phyloP scores from a whole-genome alignment of 2,329 filamentous ascomycete genomes.

The Fusarium buxicola region DNA sequence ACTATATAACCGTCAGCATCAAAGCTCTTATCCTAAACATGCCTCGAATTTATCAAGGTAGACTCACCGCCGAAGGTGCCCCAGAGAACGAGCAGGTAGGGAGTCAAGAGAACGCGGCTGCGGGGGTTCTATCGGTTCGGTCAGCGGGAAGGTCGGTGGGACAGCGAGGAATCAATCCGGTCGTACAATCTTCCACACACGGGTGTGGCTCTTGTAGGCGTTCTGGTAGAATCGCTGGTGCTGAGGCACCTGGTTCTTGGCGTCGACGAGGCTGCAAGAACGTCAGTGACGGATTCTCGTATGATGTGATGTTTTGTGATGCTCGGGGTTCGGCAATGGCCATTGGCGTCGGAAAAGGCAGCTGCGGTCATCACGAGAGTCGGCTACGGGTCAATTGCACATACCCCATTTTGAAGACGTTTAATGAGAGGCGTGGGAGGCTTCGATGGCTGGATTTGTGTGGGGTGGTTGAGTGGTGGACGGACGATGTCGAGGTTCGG shows the following conservation, averaged over 20 bases:
- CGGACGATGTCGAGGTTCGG: constrained; percentile 46
- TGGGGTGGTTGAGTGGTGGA: constrained; percentile 44
- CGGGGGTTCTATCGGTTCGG: constrained; percentile 66
- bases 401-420: constrained; percentile 57
- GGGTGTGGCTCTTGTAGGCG: constrained; percentile 74
- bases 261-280: constrained; percentile 69
- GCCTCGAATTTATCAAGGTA: not conserved
- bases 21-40: not conserved
- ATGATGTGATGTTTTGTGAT: constrained; percentile 40
- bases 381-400: constrained; percentile 42
- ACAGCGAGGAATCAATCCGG: constrained; percentile 24
- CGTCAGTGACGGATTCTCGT: constrained; percentile 46
- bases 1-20: constrained; percentile 52
- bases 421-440: constrained; percentile 39
- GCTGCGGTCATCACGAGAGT: constrained; percentile 18
- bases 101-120: constrained; percentile 73
- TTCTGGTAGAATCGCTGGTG: constrained; percentile 81
- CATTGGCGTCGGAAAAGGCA: constrained; percentile 42
- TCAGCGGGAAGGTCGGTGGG: constrained; percentile 33
- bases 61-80: constrained; percentile 71
- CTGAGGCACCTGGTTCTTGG: constrained; percentile 80
- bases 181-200: constrained; percentile 83
- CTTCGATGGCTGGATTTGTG: constrained; percentile 39
- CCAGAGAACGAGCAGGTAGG: constrained; percentile 75
- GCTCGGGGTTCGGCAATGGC: constrained; percentile 26